A percentile compares a stretch with the other conserved stretches of the same genome.
Evolutionary conservation across 2,329 filamentous ascomycete species (phyloP).

Genomic region (Fusarium sterilihyphosum): DNA sequence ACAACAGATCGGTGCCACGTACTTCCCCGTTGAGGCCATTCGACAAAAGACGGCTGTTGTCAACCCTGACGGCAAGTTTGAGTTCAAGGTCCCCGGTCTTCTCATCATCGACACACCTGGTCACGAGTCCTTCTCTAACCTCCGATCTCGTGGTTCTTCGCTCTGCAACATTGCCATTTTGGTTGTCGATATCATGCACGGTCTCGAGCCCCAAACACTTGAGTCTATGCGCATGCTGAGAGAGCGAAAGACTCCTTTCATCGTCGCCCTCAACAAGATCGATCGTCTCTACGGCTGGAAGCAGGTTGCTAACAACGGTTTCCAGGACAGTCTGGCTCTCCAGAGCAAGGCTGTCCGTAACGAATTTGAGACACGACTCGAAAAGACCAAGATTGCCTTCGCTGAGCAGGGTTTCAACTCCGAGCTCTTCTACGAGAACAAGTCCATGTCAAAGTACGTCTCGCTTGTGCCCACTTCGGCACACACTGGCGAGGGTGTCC

Average conservation of each 20-base stretch:
- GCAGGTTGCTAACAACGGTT: conserved; percentile 98
- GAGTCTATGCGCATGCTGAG: conserved; percentile 96
- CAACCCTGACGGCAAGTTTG: conserved; percentile 88
- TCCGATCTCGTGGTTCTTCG: conserved; percentile 95
- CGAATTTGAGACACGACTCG: conserved; percentile 90
- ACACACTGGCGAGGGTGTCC: conserved; percentile 98
- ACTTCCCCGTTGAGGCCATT: conserved; percentile 96
- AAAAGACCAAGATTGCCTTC: conserved; percentile 92
- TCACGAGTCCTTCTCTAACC: conserved; percentile 99
- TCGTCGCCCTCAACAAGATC: conserved; percentile 99
- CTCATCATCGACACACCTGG: conserved; percentile 97
- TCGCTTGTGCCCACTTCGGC: conserved; percentile 98
- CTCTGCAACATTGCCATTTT: conserved; percentile 99
- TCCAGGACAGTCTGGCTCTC: conserved; percentile 88
- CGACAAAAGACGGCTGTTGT: conserved; percentile 92
- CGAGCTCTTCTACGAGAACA: conserved; percentile 97
- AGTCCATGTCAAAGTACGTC: conserved; percentile 92
- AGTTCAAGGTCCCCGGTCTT: conserved; percentile 97
- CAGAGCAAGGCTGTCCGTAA: conserved; percentile 94
- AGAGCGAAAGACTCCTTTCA: conserved; percentile 96
- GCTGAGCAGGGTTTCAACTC: conserved; percentile 98
- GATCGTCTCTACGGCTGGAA: conserved; percentile 99
- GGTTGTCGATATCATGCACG: conserved; percentile 99
- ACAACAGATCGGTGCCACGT: conserved; percentile 98
- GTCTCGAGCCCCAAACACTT: conserved; percentile 93